A percentile compares a stretch with the other conserved stretches of the same genome.
phyloP scores from a whole-genome alignment of 345 rosid species.

The Zanthoxylum bungeanum region DNA sequence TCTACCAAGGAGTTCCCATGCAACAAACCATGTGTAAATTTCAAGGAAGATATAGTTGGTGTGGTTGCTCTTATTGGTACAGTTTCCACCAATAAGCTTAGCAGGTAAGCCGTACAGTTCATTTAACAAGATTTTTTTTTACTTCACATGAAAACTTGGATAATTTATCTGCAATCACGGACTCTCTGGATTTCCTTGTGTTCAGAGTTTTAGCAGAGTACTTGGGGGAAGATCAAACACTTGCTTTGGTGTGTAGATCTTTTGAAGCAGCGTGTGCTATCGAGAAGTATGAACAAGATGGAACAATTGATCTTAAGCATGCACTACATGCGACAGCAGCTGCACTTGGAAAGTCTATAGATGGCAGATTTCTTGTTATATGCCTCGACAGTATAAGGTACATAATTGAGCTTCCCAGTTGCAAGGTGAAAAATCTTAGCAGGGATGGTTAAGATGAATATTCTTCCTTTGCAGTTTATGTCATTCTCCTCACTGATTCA shows the following conservation, averaged over 20 bases:
- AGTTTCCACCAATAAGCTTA: constrained; percentile 35
- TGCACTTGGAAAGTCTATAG: constrained; percentile 33
- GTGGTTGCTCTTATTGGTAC: constrained; percentile 59
- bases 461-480: neutral
- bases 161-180: neutral
- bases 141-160: neutral
- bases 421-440: neutral
- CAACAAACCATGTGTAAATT: constrained; percentile 16
- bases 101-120: constrained; percentile 39
- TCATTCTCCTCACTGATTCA: neutral
- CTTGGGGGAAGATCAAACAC: constrained; percentile 66
- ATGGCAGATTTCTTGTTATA: constrained; percentile 43
- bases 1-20: constrained; percentile 7
- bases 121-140: neutral
- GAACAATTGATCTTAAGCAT: constrained; percentile 26
- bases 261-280: constrained; percentile 28
- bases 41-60: constrained; percentile 37
- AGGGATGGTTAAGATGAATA: neutral
- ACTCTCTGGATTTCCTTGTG: neutral
- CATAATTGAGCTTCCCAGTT: neutral
- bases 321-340: constrained; percentile 44
- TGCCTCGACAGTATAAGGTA: constrained; percentile 59
- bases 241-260: constrained; percentile 59
- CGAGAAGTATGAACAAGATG: constrained; percentile 29
- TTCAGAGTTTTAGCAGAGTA: constrained; percentile 56